Conservation (phyloP, 768 basidiomycete genomes). For the Hebeloma cylindrosporum region DNA sequence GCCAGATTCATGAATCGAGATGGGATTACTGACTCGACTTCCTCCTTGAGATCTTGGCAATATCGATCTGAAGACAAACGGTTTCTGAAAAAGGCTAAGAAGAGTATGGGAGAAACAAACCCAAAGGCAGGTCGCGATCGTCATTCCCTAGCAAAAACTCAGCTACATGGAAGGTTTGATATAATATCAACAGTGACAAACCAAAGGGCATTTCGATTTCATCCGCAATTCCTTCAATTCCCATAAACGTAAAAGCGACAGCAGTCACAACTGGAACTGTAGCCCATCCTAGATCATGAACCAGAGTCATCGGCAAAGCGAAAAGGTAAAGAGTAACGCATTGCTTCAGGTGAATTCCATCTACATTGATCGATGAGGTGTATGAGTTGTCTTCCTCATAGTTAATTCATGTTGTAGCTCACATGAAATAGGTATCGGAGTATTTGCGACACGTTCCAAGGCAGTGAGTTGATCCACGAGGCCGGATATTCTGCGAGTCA, state of each 20-base stretch:
- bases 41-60: slow-evolving; percentile 83
- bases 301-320: slow-evolving; percentile 83
- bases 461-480: slow-evolving; percentile 84
- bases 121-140: slow-evolving; percentile 70
- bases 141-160: slow-evolving; percentile 47
- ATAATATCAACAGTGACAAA: slow-evolving; percentile 28
- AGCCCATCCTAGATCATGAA: slow-evolving; percentile 79
- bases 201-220: slow-evolving; percentile 97
- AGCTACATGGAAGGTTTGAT: background rate
- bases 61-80: slow-evolving; percentile 64
- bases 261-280: slow-evolving; percentile 85
- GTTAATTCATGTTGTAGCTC: slow-evolving; percentile 22
- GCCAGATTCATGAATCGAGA: slow-evolving; percentile 9
- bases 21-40: slow-evolving; percentile 61
- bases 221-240: slow-evolving; percentile 94
- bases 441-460: slow-evolving; percentile 92
- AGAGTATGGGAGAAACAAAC: slow-evolving; percentile 37
- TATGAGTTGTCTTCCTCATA: background rate
- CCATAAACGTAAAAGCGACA: slow-evolving; percentile 89
- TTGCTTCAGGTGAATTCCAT: slow-evolving; percentile 92
- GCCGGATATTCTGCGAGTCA: slow-evolving; percentile 56
- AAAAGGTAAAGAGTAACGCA: slow-evolving; percentile 92
- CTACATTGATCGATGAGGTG: slow-evolving; percentile 32
- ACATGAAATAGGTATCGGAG: slow-evolving; percentile 80
- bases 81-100: background rate